Evolutionary conservation across 805 yeast genomes (phyloP), one percentile per base, ranked within the genome.

Genomic region (Yamadazyma tumulicola): DNA sequence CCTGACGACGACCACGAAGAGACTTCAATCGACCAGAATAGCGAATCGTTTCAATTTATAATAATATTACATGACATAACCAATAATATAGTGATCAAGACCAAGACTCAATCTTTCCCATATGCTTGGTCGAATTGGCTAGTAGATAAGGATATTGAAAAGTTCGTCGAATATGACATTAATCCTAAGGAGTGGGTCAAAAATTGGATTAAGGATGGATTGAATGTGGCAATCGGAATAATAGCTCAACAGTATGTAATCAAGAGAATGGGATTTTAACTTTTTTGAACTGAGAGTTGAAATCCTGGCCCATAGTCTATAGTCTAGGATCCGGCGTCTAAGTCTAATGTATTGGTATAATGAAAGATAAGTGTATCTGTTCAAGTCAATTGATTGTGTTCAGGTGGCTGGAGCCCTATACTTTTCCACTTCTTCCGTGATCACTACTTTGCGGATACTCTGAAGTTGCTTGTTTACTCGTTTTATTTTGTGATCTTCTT

Each of bases 51-150:
- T 54, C 74, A 77, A 25, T 89, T 93, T 56, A 75, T 86, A 6
- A 67, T 88, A 22, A 74, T 85, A 14, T 67, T 93, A 46, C 76
- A 77, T 46, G 98, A 93, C 53, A 75, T 79, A 27, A 79, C 83
- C 24, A 91, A 93, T 60, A 74, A 78, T 43, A 77, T 93, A 43
- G 73, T 81, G 6, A 73, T 86, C 29, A 71, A 77, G 19, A 80
- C 86, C 32, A 79, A 81, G 47, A 85, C 97, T 0, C 98, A 93
- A 59, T 79, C 95, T 5, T 83, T 87, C 67, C 97, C 98, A 8
- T 55, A 75, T 29, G 80, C 77, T 53, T 93, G 98, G 98, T 81
- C 88, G 7, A 66, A 75, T n/a, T 93, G 98, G 98, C 69, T 91
- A n/a, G 80, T 76, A 41, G 75, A 79, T 10, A 55, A 61, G 17